Conservation (phyloP, 495 filamentous ascomycete genomes). For the Trichoderma virens region DNA sequence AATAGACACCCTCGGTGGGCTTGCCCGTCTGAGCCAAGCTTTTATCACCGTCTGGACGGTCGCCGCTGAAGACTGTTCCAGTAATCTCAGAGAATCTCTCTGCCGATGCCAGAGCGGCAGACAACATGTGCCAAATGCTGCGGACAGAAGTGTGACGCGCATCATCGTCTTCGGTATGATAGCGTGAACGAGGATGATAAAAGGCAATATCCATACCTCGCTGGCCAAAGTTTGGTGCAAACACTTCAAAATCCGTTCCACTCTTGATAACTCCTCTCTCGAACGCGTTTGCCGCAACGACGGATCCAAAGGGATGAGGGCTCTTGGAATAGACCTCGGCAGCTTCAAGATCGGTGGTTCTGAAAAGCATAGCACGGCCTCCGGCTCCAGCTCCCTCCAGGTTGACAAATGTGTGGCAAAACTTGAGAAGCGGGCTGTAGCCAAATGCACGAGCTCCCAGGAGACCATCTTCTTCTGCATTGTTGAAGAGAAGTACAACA, state of each 20-base stretch:
- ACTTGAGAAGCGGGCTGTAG: constrained; percentile 67
- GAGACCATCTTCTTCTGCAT: constrained; percentile 90
- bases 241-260: constrained; percentile 84
- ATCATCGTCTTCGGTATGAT: constrained; percentile 90
- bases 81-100: constrained; percentile 62
- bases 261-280: constrained; percentile 66
- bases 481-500: constrained; percentile 83
- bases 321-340: constrained; percentile 66
- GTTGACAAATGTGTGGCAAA: constrained; percentile 82
- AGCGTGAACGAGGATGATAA: constrained; percentile 71
- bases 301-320: constrained; percentile 72
- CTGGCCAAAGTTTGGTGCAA: constrained; percentile 70
- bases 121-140: constrained; percentile 93
- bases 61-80: constrained; percentile 56
- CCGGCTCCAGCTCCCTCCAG: constrained; percentile 93
- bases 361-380: constrained; percentile 78
- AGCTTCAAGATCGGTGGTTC: constrained; percentile 80
- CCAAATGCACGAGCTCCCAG: constrained; percentile 85
- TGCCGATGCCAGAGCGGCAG: constrained; percentile 65
- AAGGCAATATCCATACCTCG: constrained; percentile 92
- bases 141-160: constrained; percentile 63
- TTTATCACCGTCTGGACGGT: constrained; percentile 41
- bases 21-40: constrained; percentile 58
- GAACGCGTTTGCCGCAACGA: constrained; percentile 77
- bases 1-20: constrained; percentile 78